These are phyloP conservation scores for Lachnum nothofagi DNA, from an alignment of 2,329 filamentous ascomycete species.

Conservation along the genomic window DNA sequence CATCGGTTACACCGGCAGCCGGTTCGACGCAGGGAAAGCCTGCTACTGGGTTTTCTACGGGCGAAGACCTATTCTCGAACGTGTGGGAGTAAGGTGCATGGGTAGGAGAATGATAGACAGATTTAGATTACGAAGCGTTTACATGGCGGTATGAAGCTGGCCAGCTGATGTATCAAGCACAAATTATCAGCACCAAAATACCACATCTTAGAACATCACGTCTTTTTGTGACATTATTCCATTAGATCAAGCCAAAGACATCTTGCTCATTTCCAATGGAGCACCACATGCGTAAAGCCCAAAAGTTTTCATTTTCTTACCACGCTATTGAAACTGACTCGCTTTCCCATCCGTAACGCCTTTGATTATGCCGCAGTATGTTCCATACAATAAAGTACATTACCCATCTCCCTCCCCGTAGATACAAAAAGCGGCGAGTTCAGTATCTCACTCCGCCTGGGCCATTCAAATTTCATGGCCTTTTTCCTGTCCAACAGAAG, in stretches of 20 bases:
- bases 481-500: background rate
- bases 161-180: slow-evolving; percentile 1
- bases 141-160: background rate
- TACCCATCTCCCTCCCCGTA: no score
- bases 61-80: slow-evolving; percentile 90
- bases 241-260: no score
- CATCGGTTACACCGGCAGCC: slow-evolving; percentile 47
- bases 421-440: no score
- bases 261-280: no score
- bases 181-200: slow-evolving; percentile 5
- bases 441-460: no score
- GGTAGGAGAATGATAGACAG: background rate
- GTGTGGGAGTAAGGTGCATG: slow-evolving; percentile 69
- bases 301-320: background rate
- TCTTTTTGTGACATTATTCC: no score
- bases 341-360: slow-evolving; percentile 24
- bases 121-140: background rate
- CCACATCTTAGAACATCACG: background rate
- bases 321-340: background rate
- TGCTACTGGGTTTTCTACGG: slow-evolving; percentile 55
- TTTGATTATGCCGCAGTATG: slow-evolving; percentile 29
- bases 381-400: slow-evolving; percentile 23
- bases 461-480: background rate
- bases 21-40: slow-evolving; percentile 47
- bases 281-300: no score